phyloP scores from a whole-genome alignment of 768 basidiomycete genomes.

The Podaxis pistillaris region DNA sequence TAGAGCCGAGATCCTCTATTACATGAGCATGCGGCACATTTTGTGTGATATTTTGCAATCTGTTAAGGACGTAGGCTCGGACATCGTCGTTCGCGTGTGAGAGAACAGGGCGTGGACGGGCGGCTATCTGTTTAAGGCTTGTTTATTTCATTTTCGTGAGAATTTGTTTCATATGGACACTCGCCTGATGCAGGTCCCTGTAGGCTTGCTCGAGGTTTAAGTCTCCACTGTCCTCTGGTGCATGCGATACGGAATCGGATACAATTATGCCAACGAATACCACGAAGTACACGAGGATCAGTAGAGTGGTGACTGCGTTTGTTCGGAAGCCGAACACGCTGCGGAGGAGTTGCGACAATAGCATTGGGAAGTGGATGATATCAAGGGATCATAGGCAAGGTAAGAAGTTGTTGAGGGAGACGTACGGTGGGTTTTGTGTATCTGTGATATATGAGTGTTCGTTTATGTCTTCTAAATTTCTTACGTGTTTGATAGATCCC shows the following conservation, averaged over 20 bases:
- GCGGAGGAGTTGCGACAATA: neutral
- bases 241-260: conserved; percentile 12
- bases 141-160: neutral
- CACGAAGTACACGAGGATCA: conserved; percentile 4
- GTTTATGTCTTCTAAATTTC: neutral
- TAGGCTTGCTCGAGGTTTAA: conserved; percentile 18
- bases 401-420: neutral
- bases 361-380: neutral
- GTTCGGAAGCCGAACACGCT: conserved; percentile 10
- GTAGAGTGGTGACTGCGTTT: neutral
- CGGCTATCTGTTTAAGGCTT: conserved; percentile 14
- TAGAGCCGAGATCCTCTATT: conserved; percentile 29
- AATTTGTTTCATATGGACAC: neutral
- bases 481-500: neutral
- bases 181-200: conserved; percentile 16
- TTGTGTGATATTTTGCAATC: conserved; percentile 12
- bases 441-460: neutral
- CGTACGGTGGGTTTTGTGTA: neutral
- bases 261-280: conserved; percentile 10
- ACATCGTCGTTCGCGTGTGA: conserved; percentile 19
- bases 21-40: conserved; percentile 4
- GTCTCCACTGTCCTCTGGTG: conserved; percentile 10
- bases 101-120: conserved; percentile 17
- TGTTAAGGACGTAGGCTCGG: conserved; percentile 17
- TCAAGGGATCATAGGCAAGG: neutral